Evolutionary conservation across 2,329 filamentous ascomycete species (phyloP).

Genomic region (Xylariaceae sp.): DNA sequence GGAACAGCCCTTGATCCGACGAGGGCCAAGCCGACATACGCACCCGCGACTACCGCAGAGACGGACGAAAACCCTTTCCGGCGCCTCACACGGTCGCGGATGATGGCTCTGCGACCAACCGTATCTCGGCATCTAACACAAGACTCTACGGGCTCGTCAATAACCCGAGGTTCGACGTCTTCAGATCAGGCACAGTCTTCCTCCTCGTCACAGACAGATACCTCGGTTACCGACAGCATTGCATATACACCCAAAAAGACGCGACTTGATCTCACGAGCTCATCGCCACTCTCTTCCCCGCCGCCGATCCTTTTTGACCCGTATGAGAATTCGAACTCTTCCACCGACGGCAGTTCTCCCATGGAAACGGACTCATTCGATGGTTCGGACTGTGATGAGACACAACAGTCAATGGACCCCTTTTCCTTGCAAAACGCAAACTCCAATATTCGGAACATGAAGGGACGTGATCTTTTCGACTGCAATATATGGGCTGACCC

Average conservation of each 20-base stretch:
- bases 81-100: slow-evolving; percentile 25
- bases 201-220: slow-evolving; percentile 26
- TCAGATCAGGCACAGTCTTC: slow-evolving; percentile 21
- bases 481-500: slow-evolving; percentile 67
- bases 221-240: slow-evolving; percentile 11
- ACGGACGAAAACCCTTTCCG: slow-evolving; percentile 6
- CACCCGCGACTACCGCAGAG: background rate
- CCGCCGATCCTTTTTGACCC: slow-evolving; percentile 51
- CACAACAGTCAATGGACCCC: slow-evolving; percentile 37
- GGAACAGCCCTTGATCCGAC: background rate
- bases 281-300: slow-evolving; percentile 56
- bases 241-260: slow-evolving; percentile 22
- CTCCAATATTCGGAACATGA: slow-evolving; percentile 54
- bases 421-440: slow-evolving; percentile 38
- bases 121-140: slow-evolving; percentile 22
- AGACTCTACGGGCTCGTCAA: slow-evolving; percentile 22
- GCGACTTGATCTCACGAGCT: slow-evolving; percentile 33
- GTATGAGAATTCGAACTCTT: slow-evolving; percentile 34
- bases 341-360: slow-evolving; percentile 38
- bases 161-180: slow-evolving; percentile 24
- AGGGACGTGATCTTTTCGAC: slow-evolving; percentile 69
- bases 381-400: slow-evolving; percentile 43
- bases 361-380: slow-evolving; percentile 30
- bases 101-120: slow-evolving; percentile 17
- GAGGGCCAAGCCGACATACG: background rate